Conservation (phyloP, 2,329 filamentous ascomycete species). For the Penicillium brasilianum region DNA sequence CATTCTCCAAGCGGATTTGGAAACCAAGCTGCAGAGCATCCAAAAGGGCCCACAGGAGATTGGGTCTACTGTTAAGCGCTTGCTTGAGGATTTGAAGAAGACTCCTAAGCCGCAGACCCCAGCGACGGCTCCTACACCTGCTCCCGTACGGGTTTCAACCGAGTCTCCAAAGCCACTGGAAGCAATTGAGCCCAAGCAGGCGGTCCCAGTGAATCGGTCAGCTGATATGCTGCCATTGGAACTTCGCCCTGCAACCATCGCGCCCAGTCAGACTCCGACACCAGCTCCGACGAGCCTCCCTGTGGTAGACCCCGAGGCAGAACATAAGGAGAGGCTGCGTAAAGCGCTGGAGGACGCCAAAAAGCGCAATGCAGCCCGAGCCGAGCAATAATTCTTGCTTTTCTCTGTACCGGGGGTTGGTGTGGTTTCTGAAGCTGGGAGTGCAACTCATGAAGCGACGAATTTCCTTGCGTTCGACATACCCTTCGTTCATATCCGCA, state of each 20-base stretch:
- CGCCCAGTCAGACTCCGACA: slow-evolving; percentile 16
- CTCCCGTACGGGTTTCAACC: slow-evolving; percentile 12
- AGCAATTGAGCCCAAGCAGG: neutral
- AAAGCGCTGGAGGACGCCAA: slow-evolving; percentile 60
- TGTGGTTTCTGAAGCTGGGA: neutral
- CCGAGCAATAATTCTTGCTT: slow-evolving; percentile 19
- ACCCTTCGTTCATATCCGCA: slow-evolving; percentile 4
- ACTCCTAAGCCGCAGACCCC: slow-evolving; percentile 17
- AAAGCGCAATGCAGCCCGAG: slow-evolving; percentile 54
- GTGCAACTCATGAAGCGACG: slow-evolving; percentile 26
- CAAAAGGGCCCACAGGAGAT: slow-evolving; percentile 46
- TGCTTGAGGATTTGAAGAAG: slow-evolving; percentile 45
- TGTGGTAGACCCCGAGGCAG: slow-evolving; percentile 39
- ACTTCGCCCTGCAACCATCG: slow-evolving; percentile 35
- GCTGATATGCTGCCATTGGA: slow-evolving; percentile 29
- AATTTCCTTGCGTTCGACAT: slow-evolving; percentile 26
- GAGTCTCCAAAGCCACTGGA: slow-evolving; percentile 13
- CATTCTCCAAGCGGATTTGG: slow-evolving; percentile 51
- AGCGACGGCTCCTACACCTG: slow-evolving; percentile 22
- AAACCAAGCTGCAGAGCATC: slow-evolving; percentile 50
- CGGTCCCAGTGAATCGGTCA: slow-evolving; percentile 14
- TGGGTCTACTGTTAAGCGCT: slow-evolving; percentile 42
- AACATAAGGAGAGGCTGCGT: slow-evolving; percentile 55
- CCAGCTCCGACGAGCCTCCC: slow-evolving; percentile 12
- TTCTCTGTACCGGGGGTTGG: neutral